Evolutionary conservation across 257 asterid genomes (phyloP).

Genomic region (Nicotiana tabacum): DNA sequence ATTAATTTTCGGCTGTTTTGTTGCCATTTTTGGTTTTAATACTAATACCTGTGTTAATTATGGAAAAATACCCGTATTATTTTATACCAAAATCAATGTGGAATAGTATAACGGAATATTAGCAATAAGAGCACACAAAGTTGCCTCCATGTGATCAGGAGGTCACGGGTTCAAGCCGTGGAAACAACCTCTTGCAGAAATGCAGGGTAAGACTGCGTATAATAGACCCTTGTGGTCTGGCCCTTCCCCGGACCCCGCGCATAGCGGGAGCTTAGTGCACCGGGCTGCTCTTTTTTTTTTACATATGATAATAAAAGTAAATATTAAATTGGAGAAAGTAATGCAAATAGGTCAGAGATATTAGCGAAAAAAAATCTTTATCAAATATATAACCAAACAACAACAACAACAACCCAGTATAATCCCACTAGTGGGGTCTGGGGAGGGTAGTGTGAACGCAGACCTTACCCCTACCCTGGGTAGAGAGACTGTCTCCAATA

Average conservation of each 20-base stretch:
- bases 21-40: not conserved
- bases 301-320: not conserved
- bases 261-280: too few species aligned
- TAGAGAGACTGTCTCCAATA: too few species aligned
- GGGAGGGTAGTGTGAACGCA: too few species aligned
- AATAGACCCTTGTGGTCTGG: too few species aligned
- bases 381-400: not conserved
- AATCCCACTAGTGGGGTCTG: too few species aligned
- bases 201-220: too few species aligned
- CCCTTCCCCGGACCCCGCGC: too few species aligned
- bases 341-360: not conserved
- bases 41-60: not conserved
- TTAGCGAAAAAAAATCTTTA: not conserved
- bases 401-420: too few species aligned
- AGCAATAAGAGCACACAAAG: not conserved
- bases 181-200: too few species aligned
- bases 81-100: not conserved
- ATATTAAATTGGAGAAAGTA: not conserved
- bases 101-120: not conserved
- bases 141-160: too few species aligned
- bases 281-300: not conserved
- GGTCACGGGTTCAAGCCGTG: too few species aligned
- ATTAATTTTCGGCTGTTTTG: not conserved
- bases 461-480: too few species aligned
- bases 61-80: not conserved